Conservation (phyloP, 2,329 filamentous ascomycete genomes). For the Penicillium janthinellum region DNA sequence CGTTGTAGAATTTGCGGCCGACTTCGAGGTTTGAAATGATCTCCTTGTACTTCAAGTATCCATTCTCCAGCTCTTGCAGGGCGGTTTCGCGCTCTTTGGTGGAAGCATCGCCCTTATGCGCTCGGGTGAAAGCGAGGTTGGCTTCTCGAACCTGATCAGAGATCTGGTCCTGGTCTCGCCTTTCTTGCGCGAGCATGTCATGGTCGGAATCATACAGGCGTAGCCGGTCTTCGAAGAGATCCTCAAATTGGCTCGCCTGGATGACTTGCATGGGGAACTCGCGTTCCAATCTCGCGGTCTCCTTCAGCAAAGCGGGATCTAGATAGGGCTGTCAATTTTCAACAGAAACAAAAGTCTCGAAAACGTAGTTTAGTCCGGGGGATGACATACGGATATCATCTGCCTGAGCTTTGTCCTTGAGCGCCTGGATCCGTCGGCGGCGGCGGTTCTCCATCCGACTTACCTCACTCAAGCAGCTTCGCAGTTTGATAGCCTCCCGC, state of each 20-base stretch:
- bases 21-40: slow-evolving; percentile 89
- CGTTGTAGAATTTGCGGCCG: slow-evolving; percentile 95
- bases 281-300: slow-evolving; percentile 82
- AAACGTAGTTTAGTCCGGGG: too few relatives aligned
- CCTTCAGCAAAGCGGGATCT: slow-evolving; percentile 75
- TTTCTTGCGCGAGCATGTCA: slow-evolving; percentile 70
- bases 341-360: too few relatives aligned
- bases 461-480: slow-evolving; percentile 82
- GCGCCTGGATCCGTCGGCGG: slow-evolving; percentile 73
- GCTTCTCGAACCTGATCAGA: slow-evolving; percentile 69
- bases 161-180: slow-evolving; percentile 73
- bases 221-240: slow-evolving; percentile 81
- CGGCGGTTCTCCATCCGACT: slow-evolving; percentile 78
- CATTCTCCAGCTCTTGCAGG: slow-evolving; percentile 83
- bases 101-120: slow-evolving; percentile 67
- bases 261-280: slow-evolving; percentile 83
- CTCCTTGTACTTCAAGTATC: slow-evolving; percentile 95
- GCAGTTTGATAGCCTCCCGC: slow-evolving; percentile 72
- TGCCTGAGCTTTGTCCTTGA: slow-evolving; percentile 76
- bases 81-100: slow-evolving; percentile 79
- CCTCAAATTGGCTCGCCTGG: slow-evolving; percentile 86
- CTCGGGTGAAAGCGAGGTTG: slow-evolving; percentile 75
- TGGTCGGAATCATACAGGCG: slow-evolving; percentile 79
- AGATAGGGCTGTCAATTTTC: not conserved
- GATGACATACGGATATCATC: slow-evolving; percentile 74